Evolutionary conservation across 345 rosid genomes (phyloP).

Genomic region (Brassica nigra): DNA sequence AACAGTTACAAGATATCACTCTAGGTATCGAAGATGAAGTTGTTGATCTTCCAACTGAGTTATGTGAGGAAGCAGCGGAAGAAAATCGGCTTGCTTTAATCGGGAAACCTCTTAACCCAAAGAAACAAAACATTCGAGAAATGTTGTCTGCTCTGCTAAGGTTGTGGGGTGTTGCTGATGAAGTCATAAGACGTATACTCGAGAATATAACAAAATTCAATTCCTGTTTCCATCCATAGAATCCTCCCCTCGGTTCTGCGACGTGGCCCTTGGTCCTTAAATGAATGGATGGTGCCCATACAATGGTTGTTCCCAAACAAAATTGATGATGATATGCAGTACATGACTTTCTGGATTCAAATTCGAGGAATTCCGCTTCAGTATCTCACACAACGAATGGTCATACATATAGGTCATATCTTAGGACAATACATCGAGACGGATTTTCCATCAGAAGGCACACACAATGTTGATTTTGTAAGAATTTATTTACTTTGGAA

Average conservation of each 20-base stretch:
- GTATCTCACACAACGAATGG: not conserved
- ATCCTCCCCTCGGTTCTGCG: not conserved
- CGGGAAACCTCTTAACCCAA: not conserved
- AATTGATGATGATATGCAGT: not conserved
- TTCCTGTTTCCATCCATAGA: not conserved
- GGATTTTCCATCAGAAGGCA: not conserved
- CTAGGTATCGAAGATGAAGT: not conserved
- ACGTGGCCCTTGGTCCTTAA: not conserved
- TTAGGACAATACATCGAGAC: not conserved
- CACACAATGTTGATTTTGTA: too few species aligned
- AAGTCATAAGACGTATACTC: not conserved
- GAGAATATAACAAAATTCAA: not conserved
- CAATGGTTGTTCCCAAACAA: not conserved
- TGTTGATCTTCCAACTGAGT: not conserved
- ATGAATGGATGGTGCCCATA: not conserved
- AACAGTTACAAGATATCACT: not conserved
- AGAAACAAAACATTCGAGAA: not conserved
- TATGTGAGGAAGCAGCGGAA: not conserved
- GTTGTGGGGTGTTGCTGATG: not conserved
- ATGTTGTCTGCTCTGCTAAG: not conserved
- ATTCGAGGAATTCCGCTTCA: not conserved
- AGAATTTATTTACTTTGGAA: too few species aligned
- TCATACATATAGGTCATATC: not conserved
- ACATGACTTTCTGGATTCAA: not conserved
- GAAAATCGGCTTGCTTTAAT: not conserved